These are phyloP conservation scores for Brasilioporus rufonigricans DNA, from an alignment of 768 basidiomycete species.

Conservation along the genomic window DNA sequence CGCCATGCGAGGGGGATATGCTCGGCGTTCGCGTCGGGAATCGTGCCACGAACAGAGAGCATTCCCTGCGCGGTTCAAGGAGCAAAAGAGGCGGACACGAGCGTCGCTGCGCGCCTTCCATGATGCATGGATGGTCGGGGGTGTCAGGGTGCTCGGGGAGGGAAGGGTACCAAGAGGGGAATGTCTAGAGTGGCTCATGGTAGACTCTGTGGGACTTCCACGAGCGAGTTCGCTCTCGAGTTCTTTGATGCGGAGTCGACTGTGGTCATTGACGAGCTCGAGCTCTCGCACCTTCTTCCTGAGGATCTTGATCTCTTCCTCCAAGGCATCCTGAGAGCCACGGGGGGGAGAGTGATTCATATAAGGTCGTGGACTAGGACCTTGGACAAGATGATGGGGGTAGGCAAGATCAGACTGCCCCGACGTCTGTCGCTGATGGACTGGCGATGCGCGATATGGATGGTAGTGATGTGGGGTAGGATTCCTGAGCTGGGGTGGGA, in stretches of 20 bases:
- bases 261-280: constrained; percentile 56
- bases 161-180: constrained; percentile 15
- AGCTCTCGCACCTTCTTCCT: constrained; percentile 60
- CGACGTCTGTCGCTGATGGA: constrained; percentile 26
- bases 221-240: constrained; percentile 46
- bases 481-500: constrained; percentile 35
- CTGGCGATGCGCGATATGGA: constrained; percentile 22
- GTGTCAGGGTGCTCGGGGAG: constrained; percentile 33
- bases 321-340: constrained; percentile 24
- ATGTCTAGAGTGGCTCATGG: constrained; percentile 18
- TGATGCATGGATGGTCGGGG: constrained; percentile 45
- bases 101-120: constrained; percentile 77
- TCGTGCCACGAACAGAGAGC: constrained; percentile 91
- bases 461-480: constrained; percentile 29
- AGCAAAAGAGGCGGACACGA: constrained; percentile 69
- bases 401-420: constrained; percentile 21
- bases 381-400: constrained; percentile 13
- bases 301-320: constrained; percentile 55
- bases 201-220: constrained; percentile 25
- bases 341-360: constrained; percentile 19
- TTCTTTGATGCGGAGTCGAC: constrained; percentile 44
- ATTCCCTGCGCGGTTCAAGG: constrained; percentile 83
- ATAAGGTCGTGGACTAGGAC: constrained; percentile 20
- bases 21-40: constrained; percentile 77
- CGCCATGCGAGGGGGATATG: constrained; percentile 76